Conservation (phyloP, 2,329 filamentous ascomycete genomes). For the Lachnellula suecica region DNA sequence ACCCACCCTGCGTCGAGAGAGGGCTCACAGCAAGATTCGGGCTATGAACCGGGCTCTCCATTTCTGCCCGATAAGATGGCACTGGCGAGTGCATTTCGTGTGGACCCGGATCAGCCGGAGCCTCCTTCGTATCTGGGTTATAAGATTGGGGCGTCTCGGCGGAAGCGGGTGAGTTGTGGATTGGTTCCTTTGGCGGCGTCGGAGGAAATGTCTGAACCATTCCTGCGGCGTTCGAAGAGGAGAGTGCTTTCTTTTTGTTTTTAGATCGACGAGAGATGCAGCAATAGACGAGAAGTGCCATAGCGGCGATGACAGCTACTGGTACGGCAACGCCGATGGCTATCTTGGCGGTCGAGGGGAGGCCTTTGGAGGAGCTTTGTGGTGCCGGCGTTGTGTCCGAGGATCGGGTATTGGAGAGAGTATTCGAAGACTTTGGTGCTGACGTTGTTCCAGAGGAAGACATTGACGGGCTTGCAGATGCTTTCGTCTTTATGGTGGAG, state of each 20-base stretch:
- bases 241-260: not conserved
- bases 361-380: not conserved
- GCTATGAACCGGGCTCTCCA: too few relatives aligned
- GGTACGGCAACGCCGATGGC: conserved; percentile 6
- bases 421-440: not conserved
- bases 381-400: not conserved
- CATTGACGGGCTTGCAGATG: not conserved
- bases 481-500: not conserved
- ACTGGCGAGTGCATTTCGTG: too few relatives aligned
- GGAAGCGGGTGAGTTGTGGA: too few relatives aligned
- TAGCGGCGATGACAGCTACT: not conserved
- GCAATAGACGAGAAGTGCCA: not conserved
- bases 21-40: too few relatives aligned
- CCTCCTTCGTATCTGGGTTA: too few relatives aligned
- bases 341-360: conserved; percentile 6
- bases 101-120: too few relatives aligned
- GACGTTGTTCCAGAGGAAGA: not conserved
- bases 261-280: conserved; percentile 1
- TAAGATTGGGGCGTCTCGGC: too few relatives aligned
- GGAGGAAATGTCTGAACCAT: too few relatives aligned
- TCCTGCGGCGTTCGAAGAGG: not conserved
- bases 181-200: too few relatives aligned
- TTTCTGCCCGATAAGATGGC: too few relatives aligned
- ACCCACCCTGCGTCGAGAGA: too few relatives aligned
- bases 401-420: not conserved